These are phyloP conservation scores for Yamadazyma songkhlaensis DNA, from an alignment of 1,139 yeast species.

Conservation along the genomic window DNA sequence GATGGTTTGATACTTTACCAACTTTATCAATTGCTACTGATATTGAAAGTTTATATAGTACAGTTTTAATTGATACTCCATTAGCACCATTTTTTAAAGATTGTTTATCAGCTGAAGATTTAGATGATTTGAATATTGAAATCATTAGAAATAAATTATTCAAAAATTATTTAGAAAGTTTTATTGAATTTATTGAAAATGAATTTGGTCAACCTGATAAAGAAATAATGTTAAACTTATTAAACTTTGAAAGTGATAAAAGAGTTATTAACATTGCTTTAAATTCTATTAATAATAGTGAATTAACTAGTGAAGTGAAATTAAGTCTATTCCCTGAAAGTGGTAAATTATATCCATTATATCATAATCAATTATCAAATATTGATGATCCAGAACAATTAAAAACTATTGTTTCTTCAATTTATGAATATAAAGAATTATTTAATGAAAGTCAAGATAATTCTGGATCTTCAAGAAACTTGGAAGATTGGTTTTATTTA, in stretches of 20 bases:
- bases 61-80: constrained; percentile 96
- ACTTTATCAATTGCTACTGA: constrained; percentile 94
- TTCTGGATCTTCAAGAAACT: constrained; percentile 50
- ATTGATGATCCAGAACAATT: constrained; percentile 88
- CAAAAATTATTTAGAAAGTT: constrained; percentile 91
- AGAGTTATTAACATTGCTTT: constrained; percentile 88
- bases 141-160: constrained; percentile 87
- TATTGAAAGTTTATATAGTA: constrained; percentile 84
- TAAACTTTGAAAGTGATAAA: constrained; percentile 93
- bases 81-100: constrained; percentile 94
- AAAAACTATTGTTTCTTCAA: constrained; percentile 65
- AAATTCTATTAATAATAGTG: constrained; percentile 80
- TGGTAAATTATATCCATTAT: constrained; percentile 79
- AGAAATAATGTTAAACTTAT: constrained; percentile 73
- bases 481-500: constrained; percentile 92
- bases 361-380: constrained; percentile 65
- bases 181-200: constrained; percentile 58
- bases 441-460: constrained; percentile 56
- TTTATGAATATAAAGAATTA: constrained; percentile 71
- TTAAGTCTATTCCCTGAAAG: constrained; percentile 68
- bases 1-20: constrained; percentile 98
- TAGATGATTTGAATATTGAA: constrained; percentile 94
- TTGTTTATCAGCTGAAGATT: constrained; percentile 87
- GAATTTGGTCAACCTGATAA: constrained; percentile 73
- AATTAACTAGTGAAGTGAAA: constrained; percentile 69